Evolutionary conservation across 257 asterid species (phyloP).

Genomic region (Solanum medicagineum): DNA sequence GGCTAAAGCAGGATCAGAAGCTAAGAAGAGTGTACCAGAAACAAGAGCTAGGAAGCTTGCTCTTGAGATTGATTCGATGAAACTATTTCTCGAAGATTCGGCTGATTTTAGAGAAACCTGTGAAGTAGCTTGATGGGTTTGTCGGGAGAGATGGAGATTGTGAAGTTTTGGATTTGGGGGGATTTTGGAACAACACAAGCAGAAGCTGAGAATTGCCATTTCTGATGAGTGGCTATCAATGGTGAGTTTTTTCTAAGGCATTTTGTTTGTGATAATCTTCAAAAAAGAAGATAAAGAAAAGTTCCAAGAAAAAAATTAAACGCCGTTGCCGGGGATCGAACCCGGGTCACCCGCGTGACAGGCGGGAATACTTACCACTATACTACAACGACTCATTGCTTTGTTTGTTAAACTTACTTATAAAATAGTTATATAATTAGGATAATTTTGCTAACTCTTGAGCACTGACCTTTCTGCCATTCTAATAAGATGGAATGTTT

Average conservation of each 20-base stretch:
- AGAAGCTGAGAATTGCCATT: conserved; percentile 57
- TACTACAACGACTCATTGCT: background rate
- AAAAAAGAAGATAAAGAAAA: background rate
- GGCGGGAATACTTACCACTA: conserved; percentile 97
- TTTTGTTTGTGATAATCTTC: background rate
- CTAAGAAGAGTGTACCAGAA: conserved; percentile 62
- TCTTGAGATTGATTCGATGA: conserved; percentile 41
- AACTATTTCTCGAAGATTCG: conserved; percentile 1
- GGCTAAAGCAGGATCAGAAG: conserved; percentile 83
- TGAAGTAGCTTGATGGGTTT: conserved; percentile 7
- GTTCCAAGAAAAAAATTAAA: fast-evolving
- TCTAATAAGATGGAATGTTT: no score
- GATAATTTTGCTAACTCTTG: no score
- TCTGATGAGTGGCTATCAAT: background rate
- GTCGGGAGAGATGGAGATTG: conserved; percentile 8
- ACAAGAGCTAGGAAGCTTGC: conserved; percentile 49
- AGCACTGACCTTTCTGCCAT: no score
- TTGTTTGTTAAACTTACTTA: fast-evolving
- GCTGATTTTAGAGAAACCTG: conserved; percentile 16
- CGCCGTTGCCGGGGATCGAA: conserved; percentile 99
- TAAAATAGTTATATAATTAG: no score
- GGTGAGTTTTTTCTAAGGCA: background rate
- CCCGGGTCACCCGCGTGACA: conserved; percentile 99
- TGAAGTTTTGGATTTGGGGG: conserved; percentile 22
- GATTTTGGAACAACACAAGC: conserved; percentile 34